Evolutionary conservation across 2,329 filamentous ascomycete species (phyloP), one percentile per base, ranked within the genome.

Genomic region (Tolypocladium tundrense): DNA sequence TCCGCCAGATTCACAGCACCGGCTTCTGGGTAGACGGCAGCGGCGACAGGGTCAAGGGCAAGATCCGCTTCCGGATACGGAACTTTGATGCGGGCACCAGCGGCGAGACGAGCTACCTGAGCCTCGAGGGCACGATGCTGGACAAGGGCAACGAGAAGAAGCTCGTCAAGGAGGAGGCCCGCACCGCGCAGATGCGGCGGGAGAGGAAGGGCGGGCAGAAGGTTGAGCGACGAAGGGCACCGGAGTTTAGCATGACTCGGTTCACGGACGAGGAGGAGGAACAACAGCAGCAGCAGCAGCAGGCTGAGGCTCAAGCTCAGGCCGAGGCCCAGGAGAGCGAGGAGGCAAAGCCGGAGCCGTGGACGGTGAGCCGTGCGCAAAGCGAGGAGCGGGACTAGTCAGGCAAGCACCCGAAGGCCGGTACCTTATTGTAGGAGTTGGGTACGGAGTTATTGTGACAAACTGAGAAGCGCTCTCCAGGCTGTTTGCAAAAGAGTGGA

Each of bases 41-140:
- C 4, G 91, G 90, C 1, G 78, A 84, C 41, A 86, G 82, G 63
- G 80, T 97, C 58, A 81, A 83, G 58, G 88, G 88, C 14, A 83
- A 82, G 66, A 72, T 95, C 42, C 80, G 81, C 56, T 96, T 96
- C 73, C 82, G 86, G 62, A 90, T 97, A 68, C 85, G 87, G 64
- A 90, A 95, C 69, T 90, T 94, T 61, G 92, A 97, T 65, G 87
- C 89, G 1, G 88, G 86, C 35, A 81, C 85, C 53, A 90, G 88
- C 62, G 84, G 85, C 56, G 84, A 87, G 64, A 87, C 87, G 60
- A 90, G 88, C 13, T 94, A 93, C 69, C 74, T 96, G 60, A 91
- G 88, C 64, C 86, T 97, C 61, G 88, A 94, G 70, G 93, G 92
- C 33, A 95, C 90, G n/a, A 87, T 96, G 81, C 74, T 96, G 54